Evolutionary conservation across 306 rosid species (phyloP).

Genomic region (Castanospermum australe): DNA sequence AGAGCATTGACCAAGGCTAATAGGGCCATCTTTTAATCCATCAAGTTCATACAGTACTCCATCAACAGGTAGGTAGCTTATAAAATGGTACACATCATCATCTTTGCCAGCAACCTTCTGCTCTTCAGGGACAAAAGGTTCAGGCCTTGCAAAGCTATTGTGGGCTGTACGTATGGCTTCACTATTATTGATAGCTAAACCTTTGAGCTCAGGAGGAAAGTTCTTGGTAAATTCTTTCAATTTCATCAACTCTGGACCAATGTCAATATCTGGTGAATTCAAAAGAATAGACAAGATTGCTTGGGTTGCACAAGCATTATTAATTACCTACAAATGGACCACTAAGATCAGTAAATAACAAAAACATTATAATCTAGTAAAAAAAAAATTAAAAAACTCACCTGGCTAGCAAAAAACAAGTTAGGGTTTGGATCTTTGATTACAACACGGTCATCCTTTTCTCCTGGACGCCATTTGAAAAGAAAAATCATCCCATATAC

Average conservation of each 20-base stretch:
- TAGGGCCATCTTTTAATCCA: constrained; percentile 96
- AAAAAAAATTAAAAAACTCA: constrained; percentile 34
- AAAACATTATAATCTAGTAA: neutral
- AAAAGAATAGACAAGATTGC: constrained; percentile 94
- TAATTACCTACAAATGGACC: constrained; percentile 63
- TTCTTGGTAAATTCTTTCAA: constrained; percentile 90
- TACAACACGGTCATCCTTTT: constrained; percentile 86
- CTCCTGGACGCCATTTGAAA: constrained; percentile 99
- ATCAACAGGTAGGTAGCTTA: constrained; percentile 91
- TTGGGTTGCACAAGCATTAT: constrained; percentile 99
- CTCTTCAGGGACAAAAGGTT: constrained; percentile 94
- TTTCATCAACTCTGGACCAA: constrained; percentile 84
- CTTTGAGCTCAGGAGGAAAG: constrained; percentile 95
- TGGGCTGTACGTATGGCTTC: constrained; percentile 93
- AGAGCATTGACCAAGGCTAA: constrained; percentile 92
- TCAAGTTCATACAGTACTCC: constrained; percentile 96
- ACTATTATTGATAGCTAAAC: constrained; percentile 93
- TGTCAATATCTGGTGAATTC: constrained; percentile 83
- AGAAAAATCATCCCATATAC: constrained; percentile 94
- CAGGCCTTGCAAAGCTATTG: constrained; percentile 96
- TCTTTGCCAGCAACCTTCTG: constrained; percentile 86
- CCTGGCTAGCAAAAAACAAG: constrained; percentile 98
- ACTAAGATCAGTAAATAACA: constrained; percentile 17
- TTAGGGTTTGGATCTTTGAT: constrained; percentile 95
- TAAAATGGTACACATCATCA: constrained; percentile 93